Evolutionary conservation across 768 basidiomycete species (phyloP).

Genomic region (Boletus vinaceobasis): DNA sequence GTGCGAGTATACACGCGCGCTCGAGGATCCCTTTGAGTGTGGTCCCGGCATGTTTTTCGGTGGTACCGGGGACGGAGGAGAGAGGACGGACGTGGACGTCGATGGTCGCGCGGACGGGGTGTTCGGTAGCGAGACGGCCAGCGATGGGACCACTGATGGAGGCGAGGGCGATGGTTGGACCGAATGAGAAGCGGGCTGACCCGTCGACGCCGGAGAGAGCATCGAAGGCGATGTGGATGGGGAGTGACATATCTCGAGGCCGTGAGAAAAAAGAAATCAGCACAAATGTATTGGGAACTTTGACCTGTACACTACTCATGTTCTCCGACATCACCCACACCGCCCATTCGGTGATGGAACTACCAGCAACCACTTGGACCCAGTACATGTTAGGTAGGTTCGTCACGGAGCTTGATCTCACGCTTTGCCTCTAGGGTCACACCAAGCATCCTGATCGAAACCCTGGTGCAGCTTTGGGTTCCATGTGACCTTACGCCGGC

Average conservation of each 20-base stretch:
- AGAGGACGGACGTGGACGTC: conserved; percentile 74
- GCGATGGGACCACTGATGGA: conserved; percentile 83
- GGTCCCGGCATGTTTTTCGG: conserved; percentile 57
- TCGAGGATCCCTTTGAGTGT: conserved; percentile 55
- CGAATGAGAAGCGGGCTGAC: conserved; percentile 59
- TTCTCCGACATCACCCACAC: too few relatives aligned
- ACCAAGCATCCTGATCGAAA: too few relatives aligned
- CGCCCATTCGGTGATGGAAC: too few relatives aligned
- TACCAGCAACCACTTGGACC: too few relatives aligned
- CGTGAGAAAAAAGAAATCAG: neutral
- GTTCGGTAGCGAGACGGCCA: conserved; percentile 64
- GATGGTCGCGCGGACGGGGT: conserved; percentile 68
- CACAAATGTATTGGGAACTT: too few relatives aligned
- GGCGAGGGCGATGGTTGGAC: conserved; percentile 46
- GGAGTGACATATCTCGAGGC: neutral
- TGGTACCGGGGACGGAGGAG: conserved; percentile 63
- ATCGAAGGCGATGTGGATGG: conserved; percentile 47
- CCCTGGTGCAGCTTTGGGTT: too few relatives aligned
- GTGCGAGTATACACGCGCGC: conserved; percentile 61
- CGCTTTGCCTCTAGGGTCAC: too few relatives aligned
- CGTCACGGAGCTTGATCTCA: too few relatives aligned
- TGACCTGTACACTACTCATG: too few relatives aligned
- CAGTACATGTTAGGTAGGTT: too few relatives aligned
- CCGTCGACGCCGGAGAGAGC: conserved; percentile 71
- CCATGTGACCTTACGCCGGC: too few relatives aligned